Evolutionary conservation across 352 stramenopile species (phyloP).

Genomic region (Phytophthora podocarpi): DNA sequence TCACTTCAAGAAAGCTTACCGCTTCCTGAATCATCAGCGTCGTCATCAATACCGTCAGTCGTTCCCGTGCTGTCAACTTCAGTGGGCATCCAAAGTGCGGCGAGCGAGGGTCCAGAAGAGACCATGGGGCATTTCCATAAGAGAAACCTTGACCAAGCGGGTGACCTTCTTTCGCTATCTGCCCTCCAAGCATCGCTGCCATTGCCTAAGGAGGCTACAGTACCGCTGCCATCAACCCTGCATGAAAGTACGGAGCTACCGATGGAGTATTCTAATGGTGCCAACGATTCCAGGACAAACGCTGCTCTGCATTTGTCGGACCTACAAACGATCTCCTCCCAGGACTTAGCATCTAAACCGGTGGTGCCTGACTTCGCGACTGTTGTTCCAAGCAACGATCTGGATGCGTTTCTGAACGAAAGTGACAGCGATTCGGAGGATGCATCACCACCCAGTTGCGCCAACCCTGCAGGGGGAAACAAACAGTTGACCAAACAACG

Average conservation of each 20-base stretch:
- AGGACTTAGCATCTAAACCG: background rate
- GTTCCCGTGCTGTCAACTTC: background rate
- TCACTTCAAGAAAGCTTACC: constrained; percentile 22
- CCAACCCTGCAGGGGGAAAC: background rate
- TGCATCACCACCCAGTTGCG: background rate
- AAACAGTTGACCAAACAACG: background rate
- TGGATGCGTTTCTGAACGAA: constrained; percentile 72
- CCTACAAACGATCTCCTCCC: background rate
- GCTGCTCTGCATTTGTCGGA: constrained; percentile 22
- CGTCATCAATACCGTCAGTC: background rate
- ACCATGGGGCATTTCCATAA: constrained; percentile 16
- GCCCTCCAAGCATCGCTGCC: constrained; percentile 27
- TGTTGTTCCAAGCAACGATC: constrained; percentile 37
- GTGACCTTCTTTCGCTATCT: constrained; percentile 24
- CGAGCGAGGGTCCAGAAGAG: background rate
- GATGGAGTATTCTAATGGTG: constrained; percentile 10
- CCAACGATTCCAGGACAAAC: background rate
- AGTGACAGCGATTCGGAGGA: constrained; percentile 62
- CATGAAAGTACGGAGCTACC: background rate
- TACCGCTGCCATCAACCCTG: background rate
- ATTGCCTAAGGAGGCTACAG: background rate
- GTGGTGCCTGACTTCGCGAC: constrained; percentile 13
- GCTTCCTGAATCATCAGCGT: constrained; percentile 6
- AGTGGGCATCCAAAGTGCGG: background rate
- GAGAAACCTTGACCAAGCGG: constrained; percentile 12